Conservation (phyloP, 2,329 filamentous ascomycete species). For the Aspergillus glaucus region DNA sequence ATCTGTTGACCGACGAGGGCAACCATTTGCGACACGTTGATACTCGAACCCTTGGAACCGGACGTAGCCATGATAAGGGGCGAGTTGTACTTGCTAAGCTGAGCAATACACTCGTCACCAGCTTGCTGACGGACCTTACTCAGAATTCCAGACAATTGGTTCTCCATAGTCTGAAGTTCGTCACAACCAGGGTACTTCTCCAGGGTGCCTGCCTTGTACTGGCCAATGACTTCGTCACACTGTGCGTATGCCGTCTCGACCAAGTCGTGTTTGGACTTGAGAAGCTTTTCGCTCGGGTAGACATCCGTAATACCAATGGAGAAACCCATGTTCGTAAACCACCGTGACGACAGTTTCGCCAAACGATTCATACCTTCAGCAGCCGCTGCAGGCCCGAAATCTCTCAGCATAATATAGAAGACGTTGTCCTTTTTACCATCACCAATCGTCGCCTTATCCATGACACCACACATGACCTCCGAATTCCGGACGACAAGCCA, state of each 20-base stretch:
- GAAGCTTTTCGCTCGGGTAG: slow-evolving; percentile 68
- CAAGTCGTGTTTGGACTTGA: slow-evolving; percentile 65
- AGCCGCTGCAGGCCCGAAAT: slow-evolving; percentile 85
- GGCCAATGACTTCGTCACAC: slow-evolving; percentile 75
- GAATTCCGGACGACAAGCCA: slow-evolving; percentile 94
- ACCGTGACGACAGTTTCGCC: slow-evolving; percentile 81
- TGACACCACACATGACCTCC: slow-evolving; percentile 91
- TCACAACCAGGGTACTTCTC: slow-evolving; percentile 84
- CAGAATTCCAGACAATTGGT: slow-evolving; percentile 80
- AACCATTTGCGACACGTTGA: slow-evolving; percentile 99
- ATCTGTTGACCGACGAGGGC: slow-evolving; percentile 96
- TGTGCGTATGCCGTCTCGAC: slow-evolving; percentile 72
- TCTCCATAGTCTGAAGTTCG: slow-evolving; percentile 87
- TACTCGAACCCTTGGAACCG: slow-evolving; percentile 91
- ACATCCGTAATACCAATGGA: slow-evolving; percentile 96
- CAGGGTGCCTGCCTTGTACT: slow-evolving; percentile 73
- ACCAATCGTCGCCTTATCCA: slow-evolving; percentile 98
- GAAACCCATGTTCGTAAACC: slow-evolving; percentile 84
- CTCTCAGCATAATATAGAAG: slow-evolving; percentile 92
- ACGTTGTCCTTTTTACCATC: slow-evolving; percentile 96
- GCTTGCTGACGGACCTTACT: slow-evolving; percentile 87
- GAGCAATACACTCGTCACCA: slow-evolving; percentile 82
- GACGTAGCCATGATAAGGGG: slow-evolving; percentile 96
- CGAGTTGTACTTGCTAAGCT: slow-evolving; percentile 84
- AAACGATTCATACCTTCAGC: slow-evolving; percentile 90